Evolutionary conservation across 2,329 filamentous ascomycete genomes (phyloP), one percentile per base, ranked within the genome.

Genomic region (Hymenoscyphus occultus): DNA sequence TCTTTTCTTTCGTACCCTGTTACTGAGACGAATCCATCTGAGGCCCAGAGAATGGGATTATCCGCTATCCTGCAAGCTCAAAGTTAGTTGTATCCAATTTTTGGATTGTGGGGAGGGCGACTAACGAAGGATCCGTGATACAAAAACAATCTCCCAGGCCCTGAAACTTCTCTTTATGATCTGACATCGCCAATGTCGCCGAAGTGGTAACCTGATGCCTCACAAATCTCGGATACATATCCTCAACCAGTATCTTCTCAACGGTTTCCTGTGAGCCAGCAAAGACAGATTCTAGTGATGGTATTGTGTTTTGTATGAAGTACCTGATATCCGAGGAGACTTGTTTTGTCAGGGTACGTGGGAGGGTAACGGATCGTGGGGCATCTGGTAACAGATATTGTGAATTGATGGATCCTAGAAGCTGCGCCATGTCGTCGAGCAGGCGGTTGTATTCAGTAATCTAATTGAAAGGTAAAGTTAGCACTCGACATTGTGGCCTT

Each of bases 101-200:
- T 22, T 2, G 0, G 6, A n/a, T 3, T 22, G 14, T 3, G 19
- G 45, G n/a, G 28, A 14, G 2, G 14, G n/a, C 13, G 39, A 59
- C 63, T 60, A 65, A 75, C 73, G 63, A 70, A 13, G 83, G 82
- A 69, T 87, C 82, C 0, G 82, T 85, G 16, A 88, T 72, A 64
- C 84, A 85, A 68, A 88, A 87, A 28, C 84, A 84, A 59, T 84
- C 80, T 9, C 84, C 85, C 0, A 88, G 77, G 0, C 86, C 86
- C 2, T 81, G 80, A 62, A 82, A 87, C 65, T 72, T 76, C 31
- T 60, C 77, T 71, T 72, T 71, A 64, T 78, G 75, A 5, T 77
- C 73, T 1, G 80, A 77, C 2, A 86, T 72, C 0, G 83, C 80
- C 45, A 76, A 74, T 3, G 77, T 77, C 4, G 81, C 81, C 60